Base-by-base conservation (phyloP, 2,329 filamentous ascomycete species). In the Gnomoniopsis smithogilvyi region DNA sequence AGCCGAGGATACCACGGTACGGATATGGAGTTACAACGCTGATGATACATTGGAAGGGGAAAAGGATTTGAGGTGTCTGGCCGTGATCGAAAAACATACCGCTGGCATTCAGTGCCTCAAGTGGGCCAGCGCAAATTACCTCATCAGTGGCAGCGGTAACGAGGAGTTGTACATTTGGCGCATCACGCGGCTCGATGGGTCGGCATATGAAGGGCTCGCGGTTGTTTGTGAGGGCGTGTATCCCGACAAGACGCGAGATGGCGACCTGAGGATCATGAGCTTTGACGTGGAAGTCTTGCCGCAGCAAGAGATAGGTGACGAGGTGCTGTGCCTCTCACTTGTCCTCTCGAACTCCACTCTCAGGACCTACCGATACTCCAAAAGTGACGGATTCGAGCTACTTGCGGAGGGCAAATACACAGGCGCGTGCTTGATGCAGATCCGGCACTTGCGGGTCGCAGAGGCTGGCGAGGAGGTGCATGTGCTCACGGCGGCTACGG, bases 111-210 rank as follows among this genome's bases (percentile, higher is more conserved):
- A 97, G 70, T 82, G 87, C 62, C 76, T 96, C 1, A 82, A 82
- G 61, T 98, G 92, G 91, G 85, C 89, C 1, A 80, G 84, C 50
- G 83, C 88, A 2, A 72, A 78, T 1, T 89, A 88, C 65, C 82
- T 99, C 2, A 90, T 98, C 70, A 96, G 91, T 64, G 93, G 91
- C 67, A 92, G 85, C 6, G 95, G 93, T 0, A 88, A 86, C 62
- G 94, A 97, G 70, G 94, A 99, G 72, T 89, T 98, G 63, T 94
- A 88, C 66, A 82, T 93, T 12, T 99, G 95, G 94, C 81, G 84
- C 45, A 72, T 94, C 36, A 78, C 77, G 50, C 68, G 69, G 12
- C 70, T 90, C 7, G 78, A 85, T 26, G 11, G 14, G 14, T 76
- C 79, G 1, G 73, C 69, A 14, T 79, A 80, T 52, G 65, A 65